Base-by-base conservation (phyloP, 1,284 basidiomycete genomes). In the Tilletia horrida region DNA sequence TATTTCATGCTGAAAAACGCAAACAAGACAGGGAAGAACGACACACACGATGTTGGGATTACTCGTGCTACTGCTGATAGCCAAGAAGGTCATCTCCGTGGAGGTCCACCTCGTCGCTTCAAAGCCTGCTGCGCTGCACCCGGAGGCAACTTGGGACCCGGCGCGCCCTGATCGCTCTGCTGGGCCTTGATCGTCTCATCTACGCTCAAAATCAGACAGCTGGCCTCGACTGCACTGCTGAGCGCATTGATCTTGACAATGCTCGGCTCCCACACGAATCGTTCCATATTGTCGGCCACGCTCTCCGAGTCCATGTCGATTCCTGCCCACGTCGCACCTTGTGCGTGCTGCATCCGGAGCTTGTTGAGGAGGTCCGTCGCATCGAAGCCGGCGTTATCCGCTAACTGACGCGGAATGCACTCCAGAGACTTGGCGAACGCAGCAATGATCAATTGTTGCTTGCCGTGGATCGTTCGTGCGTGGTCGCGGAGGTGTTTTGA, bases 301-400 rank as follows among this genome's bases (percentile, higher is more conserved):
- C 78, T 74, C 62, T 94, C 91, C 11, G 90, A 89, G 70, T 98
- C 93, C 40, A 99, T 93, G 78, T 97, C 94, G 27, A 98, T 93
- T 70, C 96, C 96, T 52, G 88, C 90, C 94, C 94, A 97, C 67
- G 86, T 88, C 65, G 86, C 84, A 55, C 91, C 92, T 69, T 88
- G 88, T 0, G 93, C 93, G 81, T 98, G 95, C 77, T 90, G 89
- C 93, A 97, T 97, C 68, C 96, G 89, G 66, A 99, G 87, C 83
- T 97, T 93, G 85, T 98, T 98, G 69, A 99, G 85, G 65, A 98
- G 88, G 80, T 98, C 96, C 13, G 95, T 98, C 0, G 95, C 95
- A 84, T 98, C 96, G 44, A 98, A 86, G 21, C 96, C 96, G 21
- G 96, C 96, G 79, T 99, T 98, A 84, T 98, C 95, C 80, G 92